These are phyloP conservation scores for Alternaria brassicicola DNA, from an alignment of 2,329 filamentous ascomycete genomes.

Conservation along the genomic window DNA sequence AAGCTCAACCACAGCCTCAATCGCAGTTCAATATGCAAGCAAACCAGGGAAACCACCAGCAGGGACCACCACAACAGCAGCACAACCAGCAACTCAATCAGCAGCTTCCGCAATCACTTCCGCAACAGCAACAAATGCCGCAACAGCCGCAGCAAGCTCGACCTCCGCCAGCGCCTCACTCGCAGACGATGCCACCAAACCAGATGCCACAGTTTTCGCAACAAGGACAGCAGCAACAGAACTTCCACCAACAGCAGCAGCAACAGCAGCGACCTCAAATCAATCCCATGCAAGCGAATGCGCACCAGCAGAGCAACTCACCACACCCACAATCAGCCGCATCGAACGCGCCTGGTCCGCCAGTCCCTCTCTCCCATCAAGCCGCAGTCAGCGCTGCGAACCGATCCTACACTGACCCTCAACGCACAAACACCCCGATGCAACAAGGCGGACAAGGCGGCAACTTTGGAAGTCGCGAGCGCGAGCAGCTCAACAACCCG, in stretches of 20 bases:
- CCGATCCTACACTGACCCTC: constrained; percentile 46
- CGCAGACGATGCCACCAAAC: constrained; percentile 37
- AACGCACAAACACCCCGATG: constrained; percentile 44
- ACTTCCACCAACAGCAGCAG: constrained; percentile 38
- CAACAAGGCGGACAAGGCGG: constrained; percentile 36
- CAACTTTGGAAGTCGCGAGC: constrained; percentile 46
- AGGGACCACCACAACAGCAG: constrained; percentile 28
- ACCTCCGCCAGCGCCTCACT: constrained; percentile 37
- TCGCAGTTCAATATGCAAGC: constrained; percentile 33
- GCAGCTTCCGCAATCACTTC: constrained; percentile 28
- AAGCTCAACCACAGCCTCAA: constrained; percentile 16
- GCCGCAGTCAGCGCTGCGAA: constrained; percentile 53
- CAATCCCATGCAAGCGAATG: constrained; percentile 46
- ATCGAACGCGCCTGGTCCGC: constrained; percentile 37
- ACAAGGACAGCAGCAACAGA: constrained; percentile 36
- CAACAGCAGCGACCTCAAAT: constrained; percentile 44
- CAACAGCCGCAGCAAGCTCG: constrained; percentile 30
- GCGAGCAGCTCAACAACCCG: constrained; percentile 55
- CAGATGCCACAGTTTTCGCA: constrained; percentile 37
- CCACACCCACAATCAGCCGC: constrained; percentile 47
- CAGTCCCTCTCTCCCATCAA: constrained; percentile 52
- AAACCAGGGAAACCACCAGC: constrained; percentile 29
- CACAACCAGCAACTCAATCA: constrained; percentile 23
- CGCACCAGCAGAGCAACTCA: constrained; percentile 45
- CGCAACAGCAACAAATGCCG: constrained; percentile 26